Base-by-base conservation (phyloP, 352 stramenopile species). In the Phytophthora pisi region DNA sequence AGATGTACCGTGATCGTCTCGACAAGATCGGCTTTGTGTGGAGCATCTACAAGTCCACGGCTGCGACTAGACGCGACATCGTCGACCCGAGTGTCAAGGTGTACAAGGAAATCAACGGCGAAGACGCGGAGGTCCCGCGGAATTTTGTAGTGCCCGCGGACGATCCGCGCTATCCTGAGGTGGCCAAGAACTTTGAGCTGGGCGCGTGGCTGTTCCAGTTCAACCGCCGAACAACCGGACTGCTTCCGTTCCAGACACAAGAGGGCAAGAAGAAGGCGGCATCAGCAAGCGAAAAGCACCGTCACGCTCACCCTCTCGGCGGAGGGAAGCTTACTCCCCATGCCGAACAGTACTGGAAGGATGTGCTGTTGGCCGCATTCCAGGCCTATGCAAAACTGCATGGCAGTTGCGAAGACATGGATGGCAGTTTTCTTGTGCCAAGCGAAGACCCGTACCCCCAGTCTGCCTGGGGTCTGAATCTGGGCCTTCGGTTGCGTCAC, bases 11-110 rank as follows among this genome's bases (percentile, higher is more conserved):
- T 34, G 72, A 95, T 3, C 74, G 90, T 20, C 74, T 98, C 24
- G 84, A 97, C 42, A 75, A 86, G 15, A 72, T 98, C 18, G 95
- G 93, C 9, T 98, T 98, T 70, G 77, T 93, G 26, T 98, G 95
- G 93, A 86, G 82, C n/a, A 74, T 90, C n/a, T 78, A 87, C 47
- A 73, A 88, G 53, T 84, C 75, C 11, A 75, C 74, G 4, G 76
- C 72, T 24, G 64, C 72, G 20, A 84, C 70, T 23, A 84, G 83
- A 47, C 81, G 80, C 36, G 79, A 90, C 6, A 72, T 88, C 38
- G 82, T 89, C 23, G 70, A 85, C 28, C 72, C 81, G 15, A 89
- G 84, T 49, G 60, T 90, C 10, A 56, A 71, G 20, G 65, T 97
- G 13, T 98, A 93, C 77, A 90, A 93, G 68, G 61, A 88, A 34